phyloP scores from a whole-genome alignment of 75 land plant genomes.

The Adiantum capillusveneris region DNA sequence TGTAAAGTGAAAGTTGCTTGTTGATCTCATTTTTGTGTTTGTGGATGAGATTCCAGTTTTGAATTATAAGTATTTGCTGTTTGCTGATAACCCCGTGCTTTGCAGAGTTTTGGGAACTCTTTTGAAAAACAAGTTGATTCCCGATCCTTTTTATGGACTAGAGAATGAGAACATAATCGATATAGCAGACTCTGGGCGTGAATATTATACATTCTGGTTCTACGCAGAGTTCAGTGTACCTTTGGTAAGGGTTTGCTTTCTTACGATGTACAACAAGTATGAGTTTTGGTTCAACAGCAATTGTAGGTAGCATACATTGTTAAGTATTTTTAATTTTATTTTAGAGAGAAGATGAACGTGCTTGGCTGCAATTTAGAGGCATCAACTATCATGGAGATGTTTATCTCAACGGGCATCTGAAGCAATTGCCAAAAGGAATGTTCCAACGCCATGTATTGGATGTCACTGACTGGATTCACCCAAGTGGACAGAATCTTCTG shows the following conservation, averaged over 20 bases:
- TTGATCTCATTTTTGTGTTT: no score
- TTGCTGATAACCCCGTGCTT: no score
- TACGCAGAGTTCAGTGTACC: constrained; percentile 59
- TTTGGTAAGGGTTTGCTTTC: constrained; percentile 29
- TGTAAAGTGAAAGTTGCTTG: no score
- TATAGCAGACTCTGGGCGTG: constrained; percentile 91
- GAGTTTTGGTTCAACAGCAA: no score
- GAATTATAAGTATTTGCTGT: no score
- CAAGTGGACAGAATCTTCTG: constrained; percentile 57
- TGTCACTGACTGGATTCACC: constrained; percentile 56
- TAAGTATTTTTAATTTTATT: no score
- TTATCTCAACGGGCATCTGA: constrained; percentile 75
- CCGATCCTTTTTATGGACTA: constrained; percentile 94
- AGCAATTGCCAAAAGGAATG: constrained; percentile 79
- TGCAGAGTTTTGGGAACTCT: constrained; percentile 84
- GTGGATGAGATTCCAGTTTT: no score
- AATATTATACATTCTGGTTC: constrained; percentile 96
- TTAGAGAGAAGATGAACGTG: constrained; percentile 39
- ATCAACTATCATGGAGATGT: constrained; percentile 88
- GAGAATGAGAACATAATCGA: constrained; percentile 76
- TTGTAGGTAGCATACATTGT: no score
- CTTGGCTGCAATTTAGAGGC: constrained; percentile 83
- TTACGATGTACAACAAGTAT: no score
- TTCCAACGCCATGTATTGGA: constrained; percentile 81
- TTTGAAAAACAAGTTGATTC: constrained; percentile 67